Base-by-base conservation (phyloP, 192 early-diverging fungal species). In the Backusella liffmaniae region DNA sequence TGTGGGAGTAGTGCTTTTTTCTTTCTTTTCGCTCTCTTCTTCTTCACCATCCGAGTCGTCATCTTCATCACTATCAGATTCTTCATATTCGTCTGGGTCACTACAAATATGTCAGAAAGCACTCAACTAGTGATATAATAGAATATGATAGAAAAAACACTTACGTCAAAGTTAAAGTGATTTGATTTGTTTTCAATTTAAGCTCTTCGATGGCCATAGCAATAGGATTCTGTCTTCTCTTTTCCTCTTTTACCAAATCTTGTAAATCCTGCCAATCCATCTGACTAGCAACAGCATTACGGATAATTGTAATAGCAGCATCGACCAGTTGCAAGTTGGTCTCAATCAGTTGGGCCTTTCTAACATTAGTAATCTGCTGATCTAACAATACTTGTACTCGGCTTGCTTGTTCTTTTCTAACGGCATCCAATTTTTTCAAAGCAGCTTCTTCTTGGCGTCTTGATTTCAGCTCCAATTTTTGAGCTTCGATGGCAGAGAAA, bases 251-350 rank as follows among this genome's bases (percentile, higher is more conserved):
- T 2, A 99, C 90, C 37, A 97, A 83, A 71, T 96, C 92, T 66
- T 92, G 93, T 6, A 99, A 84, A 80, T 99, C 98, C 72, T 87
- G 86, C 98, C 98, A 99, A 80, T 98, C 97, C 93, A 98, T 97
- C 5, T 96, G 94, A 29, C 90, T 89, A 7, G 95, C 95, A 7
- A 98, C 90, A 34, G 95, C 96, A 77, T 91, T 90, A 36, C 96
- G 89, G 74, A 97, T 92, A 53, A 97, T 92, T 74, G 88, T 82
- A 68, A 99, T 94, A 0, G 96, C 91, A 51, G 92, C 90, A 71
- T 98, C 98, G 1, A 97, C 96, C 76, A 92, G 84, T 36, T 92
- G 88, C 67, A 96, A 77, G 74, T 96, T 95, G 34, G 79, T 74
- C 75, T 98, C 96, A 67, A 99, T 96, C n/a, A 94, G 79, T 44